phyloP scores from a whole-genome alignment of 2,329 filamentous ascomycete species.

The Penicillium sp. region DNA sequence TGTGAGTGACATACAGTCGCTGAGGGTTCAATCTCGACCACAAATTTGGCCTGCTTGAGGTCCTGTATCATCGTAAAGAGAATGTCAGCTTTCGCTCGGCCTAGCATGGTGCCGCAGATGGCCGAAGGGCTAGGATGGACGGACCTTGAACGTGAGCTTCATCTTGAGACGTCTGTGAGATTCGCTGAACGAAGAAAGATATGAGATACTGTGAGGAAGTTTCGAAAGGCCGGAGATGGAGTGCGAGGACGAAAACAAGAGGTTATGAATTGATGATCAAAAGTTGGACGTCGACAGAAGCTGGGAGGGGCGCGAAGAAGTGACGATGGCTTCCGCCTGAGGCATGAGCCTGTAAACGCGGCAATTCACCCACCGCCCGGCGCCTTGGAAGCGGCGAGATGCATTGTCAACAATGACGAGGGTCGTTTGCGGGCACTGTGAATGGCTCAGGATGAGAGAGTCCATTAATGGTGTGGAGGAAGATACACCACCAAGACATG shows the following conservation, averaged over 20 bases:
- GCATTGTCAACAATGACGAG: background rate
- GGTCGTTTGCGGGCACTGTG: no score
- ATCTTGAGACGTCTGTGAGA: constrained; percentile 44
- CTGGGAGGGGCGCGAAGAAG: constrained; percentile 12
- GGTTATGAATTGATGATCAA: background rate
- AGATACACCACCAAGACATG: no score
- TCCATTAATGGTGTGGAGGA: no score
- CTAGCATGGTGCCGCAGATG: constrained; percentile 3
- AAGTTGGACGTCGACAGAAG: constrained; percentile 3
- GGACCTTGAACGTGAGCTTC: constrained; percentile 68
- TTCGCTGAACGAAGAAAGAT: constrained; percentile 10
- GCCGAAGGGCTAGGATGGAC: constrained; percentile 20
- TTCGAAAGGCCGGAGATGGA: background rate
- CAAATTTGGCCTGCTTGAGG: constrained; percentile 97
- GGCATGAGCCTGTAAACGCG: constrained; percentile 8
- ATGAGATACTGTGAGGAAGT: constrained; percentile 3
- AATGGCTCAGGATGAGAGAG: no score
- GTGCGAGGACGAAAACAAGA: constrained; percentile 1
- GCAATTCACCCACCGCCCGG: constrained; percentile 10
- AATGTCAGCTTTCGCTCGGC: constrained; percentile 13
- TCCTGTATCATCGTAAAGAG: constrained; percentile 53
- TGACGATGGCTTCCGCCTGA: constrained; percentile 9
- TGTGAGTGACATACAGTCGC: constrained; percentile 64
- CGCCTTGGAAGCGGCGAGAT: background rate
- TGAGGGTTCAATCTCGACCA: constrained; percentile 86